A percentile compares a stretch with the other conserved stretches of the same genome.
phyloP scores from a whole-genome alignment of 306 rosid species.

The Canavalia ensiformis region DNA sequence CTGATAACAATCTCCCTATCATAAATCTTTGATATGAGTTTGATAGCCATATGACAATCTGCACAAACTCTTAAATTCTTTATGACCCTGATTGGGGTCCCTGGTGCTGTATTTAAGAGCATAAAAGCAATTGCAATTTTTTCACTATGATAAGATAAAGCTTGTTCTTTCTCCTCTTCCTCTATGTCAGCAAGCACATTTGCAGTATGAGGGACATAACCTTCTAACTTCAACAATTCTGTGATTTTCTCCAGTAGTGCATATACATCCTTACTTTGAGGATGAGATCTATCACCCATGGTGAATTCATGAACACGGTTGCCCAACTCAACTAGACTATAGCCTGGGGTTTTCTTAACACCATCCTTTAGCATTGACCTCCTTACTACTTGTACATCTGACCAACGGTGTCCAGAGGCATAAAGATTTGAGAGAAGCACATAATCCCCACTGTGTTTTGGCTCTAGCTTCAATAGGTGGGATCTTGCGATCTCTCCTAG shows the following conservation, averaged over 20 bases:
- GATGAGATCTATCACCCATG: slow-evolving; percentile 69
- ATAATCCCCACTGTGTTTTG: slow-evolving; percentile 67
- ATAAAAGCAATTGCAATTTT: slow-evolving; percentile 70
- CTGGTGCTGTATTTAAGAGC: slow-evolving; percentile 62
- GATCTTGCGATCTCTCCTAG: slow-evolving; percentile 66
- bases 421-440: slow-evolving; percentile 72
- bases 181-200: slow-evolving; percentile 70
- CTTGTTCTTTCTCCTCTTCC: slow-evolving; percentile 74
- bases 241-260: slow-evolving; percentile 60
- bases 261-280: slow-evolving; percentile 62
- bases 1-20: slow-evolving; percentile 61
- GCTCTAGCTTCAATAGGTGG: slow-evolving; percentile 57
- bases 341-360: slow-evolving; percentile 68
- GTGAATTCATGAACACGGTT: slow-evolving; percentile 64
- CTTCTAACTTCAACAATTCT: slow-evolving; percentile 62
- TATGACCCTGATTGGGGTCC: slow-evolving; percentile 65
- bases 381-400: slow-evolving; percentile 61
- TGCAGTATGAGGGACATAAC: slow-evolving; percentile 65
- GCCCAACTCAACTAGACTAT: slow-evolving; percentile 67
- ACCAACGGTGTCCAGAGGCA: slow-evolving; percentile 65
- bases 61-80: slow-evolving; percentile 69
- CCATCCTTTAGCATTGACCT: slow-evolving; percentile 63
- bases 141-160: slow-evolving; percentile 71
- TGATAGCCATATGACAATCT: slow-evolving; percentile 72
- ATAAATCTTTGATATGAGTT: slow-evolving; percentile 67